Evolutionary conservation across 2,329 filamentous ascomycete genomes (phyloP).

Genomic region (Alternaria panax): DNA sequence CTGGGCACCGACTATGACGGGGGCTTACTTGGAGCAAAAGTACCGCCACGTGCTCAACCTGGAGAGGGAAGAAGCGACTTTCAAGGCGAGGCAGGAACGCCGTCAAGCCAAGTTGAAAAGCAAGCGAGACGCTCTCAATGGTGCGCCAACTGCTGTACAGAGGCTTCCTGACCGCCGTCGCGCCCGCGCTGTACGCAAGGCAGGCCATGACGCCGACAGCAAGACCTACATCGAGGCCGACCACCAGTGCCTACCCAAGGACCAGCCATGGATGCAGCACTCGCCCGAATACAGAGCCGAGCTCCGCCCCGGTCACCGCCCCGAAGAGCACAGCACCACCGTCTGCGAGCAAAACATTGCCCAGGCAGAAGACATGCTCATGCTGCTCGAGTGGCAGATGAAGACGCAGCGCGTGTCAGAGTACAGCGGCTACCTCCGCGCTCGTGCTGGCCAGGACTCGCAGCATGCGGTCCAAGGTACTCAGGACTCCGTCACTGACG

Average conservation of each 20-base stretch:
- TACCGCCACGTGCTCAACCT: constrained; percentile 32
- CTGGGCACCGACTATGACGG: constrained; percentile 38
- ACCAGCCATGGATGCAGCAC: neutral
- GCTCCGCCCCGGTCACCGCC: neutral
- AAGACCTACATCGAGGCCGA: neutral
- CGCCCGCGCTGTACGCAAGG: neutral
- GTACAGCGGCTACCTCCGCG: constrained; percentile 29
- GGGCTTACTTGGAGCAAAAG: constrained; percentile 35
- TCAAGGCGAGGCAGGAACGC: constrained; percentile 9
- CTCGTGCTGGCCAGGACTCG: constrained; percentile 21
- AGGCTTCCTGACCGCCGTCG: neutral
- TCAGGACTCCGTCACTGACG: neutral
- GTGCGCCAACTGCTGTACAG: neutral
- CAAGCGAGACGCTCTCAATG: neutral
- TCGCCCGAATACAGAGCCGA: neutral
- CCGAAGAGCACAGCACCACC: neutral
- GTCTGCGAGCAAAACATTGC: neutral
- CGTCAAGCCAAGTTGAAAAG: constrained; percentile 11
- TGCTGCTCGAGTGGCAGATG: constrained; percentile 25
- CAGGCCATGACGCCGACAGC: neutral
- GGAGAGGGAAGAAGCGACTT: constrained; percentile 27
- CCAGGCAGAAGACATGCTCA: neutral
- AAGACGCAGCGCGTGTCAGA: constrained; percentile 30
- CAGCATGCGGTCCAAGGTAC: constrained; percentile 12
- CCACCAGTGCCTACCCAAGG: neutral